Evolutionary conservation across 805 yeast genomes (phyloP).

Genomic region (Cyberlindnera subsufficiens): DNA sequence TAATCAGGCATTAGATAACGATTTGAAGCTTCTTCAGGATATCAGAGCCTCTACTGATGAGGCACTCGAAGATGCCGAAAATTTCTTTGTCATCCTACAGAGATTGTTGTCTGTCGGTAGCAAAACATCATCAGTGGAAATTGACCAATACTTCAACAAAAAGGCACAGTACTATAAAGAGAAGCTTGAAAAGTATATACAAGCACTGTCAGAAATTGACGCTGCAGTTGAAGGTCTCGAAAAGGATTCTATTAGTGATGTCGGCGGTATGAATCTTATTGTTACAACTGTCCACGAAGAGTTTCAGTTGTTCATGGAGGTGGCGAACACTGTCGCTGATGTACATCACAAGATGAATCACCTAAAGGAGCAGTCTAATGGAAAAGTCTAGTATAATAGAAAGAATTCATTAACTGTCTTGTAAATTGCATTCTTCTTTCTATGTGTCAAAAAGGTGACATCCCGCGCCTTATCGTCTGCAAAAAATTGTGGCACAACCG

Average conservation of each 20-base stretch:
- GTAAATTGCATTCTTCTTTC: no score
- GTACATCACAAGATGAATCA: constrained; percentile 48
- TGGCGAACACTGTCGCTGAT: constrained; percentile 69
- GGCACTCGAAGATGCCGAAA: constrained; percentile 40
- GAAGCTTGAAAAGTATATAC: constrained; percentile 46
- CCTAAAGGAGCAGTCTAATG: constrained; percentile 12
- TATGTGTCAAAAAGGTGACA: no score
- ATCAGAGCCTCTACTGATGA: constrained; percentile 38
- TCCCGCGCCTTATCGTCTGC: no score
- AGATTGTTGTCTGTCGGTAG: constrained; percentile 50
- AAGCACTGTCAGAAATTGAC: constrained; percentile 47
- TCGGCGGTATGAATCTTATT: constrained; percentile 41
- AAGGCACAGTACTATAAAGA: constrained; percentile 30
- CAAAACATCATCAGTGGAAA: constrained; percentile 47
- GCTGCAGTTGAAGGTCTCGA: constrained; percentile 58
- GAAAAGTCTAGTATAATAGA: background rate
- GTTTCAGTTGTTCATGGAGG: constrained; percentile 65
- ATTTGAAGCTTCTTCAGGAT: constrained; percentile 38
- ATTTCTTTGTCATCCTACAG: constrained; percentile 46
- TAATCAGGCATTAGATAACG: constrained; percentile 54
- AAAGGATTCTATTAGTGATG: constrained; percentile 37
- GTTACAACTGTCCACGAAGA: constrained; percentile 62
- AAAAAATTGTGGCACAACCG: no score
- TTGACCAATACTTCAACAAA: constrained; percentile 50
- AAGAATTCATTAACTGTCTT: background rate